Conservation (phyloP, 768 basidiomycete species). For the Leucocoprinus sp. region DNA sequence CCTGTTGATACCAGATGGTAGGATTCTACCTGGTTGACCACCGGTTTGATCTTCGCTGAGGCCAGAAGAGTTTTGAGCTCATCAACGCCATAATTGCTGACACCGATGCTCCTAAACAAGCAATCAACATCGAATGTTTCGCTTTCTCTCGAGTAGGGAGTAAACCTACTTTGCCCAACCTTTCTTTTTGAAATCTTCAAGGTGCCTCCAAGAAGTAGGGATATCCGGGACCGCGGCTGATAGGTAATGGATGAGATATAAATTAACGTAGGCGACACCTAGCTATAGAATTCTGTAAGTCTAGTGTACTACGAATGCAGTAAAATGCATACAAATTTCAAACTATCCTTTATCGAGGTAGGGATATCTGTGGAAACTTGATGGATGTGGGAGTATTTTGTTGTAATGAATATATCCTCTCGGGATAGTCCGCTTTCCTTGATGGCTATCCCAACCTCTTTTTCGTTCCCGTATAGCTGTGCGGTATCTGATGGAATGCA, state of each 20-base stretch:
- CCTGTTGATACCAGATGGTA: background rate
- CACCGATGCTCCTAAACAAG: constrained; percentile 24
- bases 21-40: constrained; percentile 52
- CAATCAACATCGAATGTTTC: constrained; percentile 54
- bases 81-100: constrained; percentile 22
- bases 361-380: constrained; percentile 46
- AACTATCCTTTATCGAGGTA: constrained; percentile 47
- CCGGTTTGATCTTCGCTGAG: constrained; percentile 56
- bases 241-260: constrained; percentile 65
- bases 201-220: constrained; percentile 51
- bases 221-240: constrained; percentile 48
- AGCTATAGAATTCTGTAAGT: constrained; percentile 31
- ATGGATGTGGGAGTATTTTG: constrained; percentile 49
- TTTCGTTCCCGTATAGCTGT: constrained; percentile 53
- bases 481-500: constrained; percentile 39
- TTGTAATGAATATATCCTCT: constrained; percentile 55
- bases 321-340: constrained; percentile 38
- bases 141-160: background rate
- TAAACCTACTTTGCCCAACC: constrained; percentile 46
- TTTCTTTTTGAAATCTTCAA: constrained; percentile 49
- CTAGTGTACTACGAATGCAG: background rate
- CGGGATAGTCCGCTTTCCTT: constrained; percentile 49
- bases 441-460: constrained; percentile 44
- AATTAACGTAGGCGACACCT: constrained; percentile 55
- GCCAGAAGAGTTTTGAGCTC: constrained; percentile 47